Evolutionary conservation across 495 filamentous ascomycete species (phyloP), one percentile per base, ranked within the genome.

Genomic region (Penicillium malachiteum): DNA sequence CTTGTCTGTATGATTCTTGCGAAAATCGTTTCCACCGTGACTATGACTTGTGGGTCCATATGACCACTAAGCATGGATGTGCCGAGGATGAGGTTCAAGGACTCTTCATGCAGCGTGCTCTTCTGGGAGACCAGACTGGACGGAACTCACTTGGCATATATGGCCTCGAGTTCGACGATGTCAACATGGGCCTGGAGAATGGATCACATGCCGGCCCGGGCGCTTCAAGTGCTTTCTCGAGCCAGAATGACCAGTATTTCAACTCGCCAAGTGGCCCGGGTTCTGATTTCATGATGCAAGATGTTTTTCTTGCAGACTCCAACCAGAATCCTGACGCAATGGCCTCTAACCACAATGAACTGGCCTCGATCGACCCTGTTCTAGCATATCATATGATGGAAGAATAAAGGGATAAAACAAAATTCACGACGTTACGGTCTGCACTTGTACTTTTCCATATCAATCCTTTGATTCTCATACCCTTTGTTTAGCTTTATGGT

Each of bases 41-140:
- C 45, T 83, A 84, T 53, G 87, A 92, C 58, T 73, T 91, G 0
- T 77, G 82, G 58, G 72, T 80, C 7, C 90, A 95, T 65, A 73
- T 91, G 65, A 70, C 76, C 47, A 70, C 73, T 42, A 76, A 71
- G 41, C 86, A 88, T 53, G 66, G 67, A 7, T 71, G 75, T 52
- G 50, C 66, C 8, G 78, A 82, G 42, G 72, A 78, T 26, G 74
- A 82, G n/a, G 76, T 84, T 39, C 71, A 78, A 12, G 70, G 73
- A 18, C 51, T 78, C n/a, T 77, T 78, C 54, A 67, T 71, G 59
- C 70, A 73, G 52, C 67, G 75, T 21, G 74, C 74, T 3, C 57
- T 76, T 13, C 55, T 77, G 18, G 58, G 67, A 9, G 71, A 75
- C 16, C 60, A 65, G 14, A 55, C 57, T 33, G 63, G 64, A 3